Evolutionary conservation across 768 basidiomycete genomes (phyloP).

Genomic region (Grammothele lineata): DNA sequence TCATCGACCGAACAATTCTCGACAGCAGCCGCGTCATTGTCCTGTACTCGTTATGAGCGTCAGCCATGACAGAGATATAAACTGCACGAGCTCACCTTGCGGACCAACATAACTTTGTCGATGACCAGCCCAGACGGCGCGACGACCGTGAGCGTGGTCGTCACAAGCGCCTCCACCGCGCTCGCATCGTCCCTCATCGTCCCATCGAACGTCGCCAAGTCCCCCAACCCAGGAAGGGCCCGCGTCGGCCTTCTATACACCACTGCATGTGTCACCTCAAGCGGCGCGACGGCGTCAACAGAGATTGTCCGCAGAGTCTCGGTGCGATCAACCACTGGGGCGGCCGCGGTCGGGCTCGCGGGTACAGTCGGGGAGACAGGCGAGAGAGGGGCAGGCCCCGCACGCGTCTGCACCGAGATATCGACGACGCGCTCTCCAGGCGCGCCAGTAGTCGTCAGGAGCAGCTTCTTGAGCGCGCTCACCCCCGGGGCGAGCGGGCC

Average conservation of each 20-base stretch:
- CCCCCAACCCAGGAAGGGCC: conserved; percentile 43
- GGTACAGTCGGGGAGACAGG: conserved; percentile 1
- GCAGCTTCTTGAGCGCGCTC: conserved; percentile 55
- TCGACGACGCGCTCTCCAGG: conserved; percentile 75
- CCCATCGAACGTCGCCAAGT: conserved; percentile 50
- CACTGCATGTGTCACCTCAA: conserved; percentile 51
- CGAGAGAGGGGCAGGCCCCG: not conserved
- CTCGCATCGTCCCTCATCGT: conserved; percentile 47
- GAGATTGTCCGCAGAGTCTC: conserved; percentile 67
- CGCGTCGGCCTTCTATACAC: conserved; percentile 44
- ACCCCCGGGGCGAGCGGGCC: conserved; percentile 60
- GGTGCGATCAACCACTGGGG: conserved; percentile 33
- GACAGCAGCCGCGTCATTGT: conserved; percentile 42
- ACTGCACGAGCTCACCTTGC: conserved; percentile 40
- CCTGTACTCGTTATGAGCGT: conserved; percentile 25
- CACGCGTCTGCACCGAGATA: conserved; percentile 56
- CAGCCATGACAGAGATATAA: no score
- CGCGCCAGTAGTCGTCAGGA: conserved; percentile 56
- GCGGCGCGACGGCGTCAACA: conserved; percentile 62
- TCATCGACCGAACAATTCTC: conserved; percentile 49
- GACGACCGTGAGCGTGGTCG: conserved; percentile 36
- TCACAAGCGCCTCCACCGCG: conserved; percentile 56
- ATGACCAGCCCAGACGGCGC: conserved; percentile 41
- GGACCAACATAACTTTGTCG: conserved; percentile 41
- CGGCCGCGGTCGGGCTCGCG: conserved; percentile 26